These are phyloP conservation scores for Chaetomium sp. DNA, from an alignment of 2,329 filamentous ascomycete species.

Conservation along the genomic window DNA sequence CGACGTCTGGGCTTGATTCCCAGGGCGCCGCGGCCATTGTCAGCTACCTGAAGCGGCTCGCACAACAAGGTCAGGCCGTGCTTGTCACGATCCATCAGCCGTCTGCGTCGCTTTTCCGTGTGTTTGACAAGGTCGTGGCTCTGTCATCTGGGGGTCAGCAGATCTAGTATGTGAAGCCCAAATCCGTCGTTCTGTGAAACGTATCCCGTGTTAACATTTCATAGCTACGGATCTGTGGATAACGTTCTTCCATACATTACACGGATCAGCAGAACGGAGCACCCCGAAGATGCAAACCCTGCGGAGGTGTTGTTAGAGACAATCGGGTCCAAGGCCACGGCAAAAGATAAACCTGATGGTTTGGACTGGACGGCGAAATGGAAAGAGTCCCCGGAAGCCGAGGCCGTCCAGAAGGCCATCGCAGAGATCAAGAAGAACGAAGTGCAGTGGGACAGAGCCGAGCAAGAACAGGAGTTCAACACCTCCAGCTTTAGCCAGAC, in stretches of 20 bases:
- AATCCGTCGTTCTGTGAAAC: constrained; percentile 56
- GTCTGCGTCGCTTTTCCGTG: constrained; percentile 38
- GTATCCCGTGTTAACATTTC: constrained; percentile 49
- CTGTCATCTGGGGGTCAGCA: constrained; percentile 58
- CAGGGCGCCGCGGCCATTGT: constrained; percentile 69
- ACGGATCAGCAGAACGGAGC: too few species aligned
- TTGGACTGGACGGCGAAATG: too few species aligned
- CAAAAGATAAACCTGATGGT: too few species aligned
- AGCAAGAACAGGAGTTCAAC: background rate
- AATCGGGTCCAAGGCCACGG: too few species aligned
- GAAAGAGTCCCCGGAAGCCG: too few species aligned
- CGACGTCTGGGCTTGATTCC: constrained; percentile 65
- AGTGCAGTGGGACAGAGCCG: too few species aligned
- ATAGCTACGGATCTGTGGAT: constrained; percentile 33
- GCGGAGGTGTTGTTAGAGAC: too few species aligned
- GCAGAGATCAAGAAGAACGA: too few species aligned
- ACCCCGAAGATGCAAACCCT: too few species aligned
- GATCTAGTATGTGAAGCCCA: constrained; percentile 57
- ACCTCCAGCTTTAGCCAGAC: background rate
- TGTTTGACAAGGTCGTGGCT: constrained; percentile 53
- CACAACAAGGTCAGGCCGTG: constrained; percentile 43
- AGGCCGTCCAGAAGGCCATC: too few species aligned
- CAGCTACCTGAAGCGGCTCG: constrained; percentile 59
- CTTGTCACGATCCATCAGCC: constrained; percentile 47
- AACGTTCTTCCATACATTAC: too few species aligned